Conservation (phyloP, 2,329 filamentous ascomycete genomes). For the Pseudomassariella vexata region DNA sequence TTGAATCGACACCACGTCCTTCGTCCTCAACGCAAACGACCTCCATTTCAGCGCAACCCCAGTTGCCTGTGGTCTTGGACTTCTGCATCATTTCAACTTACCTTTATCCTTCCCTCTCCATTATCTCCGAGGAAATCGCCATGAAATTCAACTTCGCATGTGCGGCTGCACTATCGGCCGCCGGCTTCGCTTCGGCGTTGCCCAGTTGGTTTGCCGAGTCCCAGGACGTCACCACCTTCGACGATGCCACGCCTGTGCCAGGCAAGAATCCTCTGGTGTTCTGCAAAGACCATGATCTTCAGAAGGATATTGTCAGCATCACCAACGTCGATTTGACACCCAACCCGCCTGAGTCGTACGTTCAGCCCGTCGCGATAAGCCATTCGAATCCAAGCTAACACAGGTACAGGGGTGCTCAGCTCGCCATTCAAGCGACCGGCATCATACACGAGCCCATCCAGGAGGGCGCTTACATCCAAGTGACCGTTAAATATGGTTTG, state of each 20-base stretch:
- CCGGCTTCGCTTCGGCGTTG: slow-evolving; percentile 34
- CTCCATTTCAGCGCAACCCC: too few species aligned
- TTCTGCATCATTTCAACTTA: too few species aligned
- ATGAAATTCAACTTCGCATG: slow-evolving; percentile 38
- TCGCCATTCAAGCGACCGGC: slow-evolving; percentile 75
- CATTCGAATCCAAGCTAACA: slow-evolving; percentile 3
- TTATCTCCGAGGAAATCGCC: too few species aligned
- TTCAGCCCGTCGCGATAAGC: slow-evolving; percentile 22
- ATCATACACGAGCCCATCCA: slow-evolving; percentile 67
- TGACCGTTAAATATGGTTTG: slow-evolving; percentile 90
- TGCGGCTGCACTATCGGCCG: slow-evolving; percentile 35
- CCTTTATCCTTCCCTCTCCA: too few species aligned
- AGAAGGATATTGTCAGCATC: slow-evolving; percentile 70
- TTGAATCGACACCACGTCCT: too few species aligned
- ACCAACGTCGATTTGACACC: slow-evolving; percentile 74
- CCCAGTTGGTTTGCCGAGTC: slow-evolving; percentile 39
- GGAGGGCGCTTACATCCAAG: slow-evolving; percentile 71
- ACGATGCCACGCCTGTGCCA: slow-evolving; percentile 59
- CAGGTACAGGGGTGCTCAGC: slow-evolving; percentile 60
- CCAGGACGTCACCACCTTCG: slow-evolving; percentile 42
- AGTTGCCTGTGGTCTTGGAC: too few species aligned
- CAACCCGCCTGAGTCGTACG: slow-evolving; percentile 84
- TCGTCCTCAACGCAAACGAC: too few species aligned
- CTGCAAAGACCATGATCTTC: slow-evolving; percentile 65
- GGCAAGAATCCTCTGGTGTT: slow-evolving; percentile 81